Evolutionary conservation across 306 rosid genomes (phyloP), one percentile per base, ranked within the genome.

Genomic region (Ochetophila trinervis): DNA sequence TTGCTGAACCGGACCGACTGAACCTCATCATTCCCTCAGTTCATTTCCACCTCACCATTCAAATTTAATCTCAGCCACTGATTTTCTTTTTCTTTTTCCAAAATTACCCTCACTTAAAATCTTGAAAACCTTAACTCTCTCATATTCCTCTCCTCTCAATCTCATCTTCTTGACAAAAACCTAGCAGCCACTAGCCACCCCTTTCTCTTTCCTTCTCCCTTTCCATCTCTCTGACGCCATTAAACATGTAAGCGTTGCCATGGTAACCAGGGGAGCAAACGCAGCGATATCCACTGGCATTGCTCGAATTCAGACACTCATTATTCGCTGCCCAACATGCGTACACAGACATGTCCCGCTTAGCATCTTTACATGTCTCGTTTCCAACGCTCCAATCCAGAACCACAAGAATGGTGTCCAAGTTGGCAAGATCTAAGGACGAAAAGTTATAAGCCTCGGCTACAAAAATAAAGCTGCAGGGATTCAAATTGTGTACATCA

Each of bases 331-430:
- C 76, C n/a, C 7, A 47, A 11, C 85, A 81, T 0, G 70, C 65
- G 51, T 68, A 76, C 9, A 47, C 12, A 1, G 66, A 36, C 12
- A 1, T 0, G 20, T 58, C 32, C 5, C 37, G 40, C 8, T 18
- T 0, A 23, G 65, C 74, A 15, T 53, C 19, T 68, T 4, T 4
- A 32, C 82, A 81, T 0, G 56, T 56, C 48, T 53, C 34, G 16
- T 56, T 60, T 8, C 74, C 71, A 19, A 81, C 56, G 2, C 71
- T 70, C 85, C 79, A 80, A 34, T 76, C 74, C 10, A 76, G 20
- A 17, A 69, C 74, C 48, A 75, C 6, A 10, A 78, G 73, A 8
- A 56, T 18, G 1, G 10, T 50, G 14, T 6, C 5, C 1, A 80
- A 19, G 11, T 15, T 27, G 12, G 0, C 7, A 2, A 75, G 20